Evolutionary conservation across 164 flowering plant genomes (phyloP), one percentile per base, ranked within the genome.

Genomic region (Chimonanthus salicifolius): DNA sequence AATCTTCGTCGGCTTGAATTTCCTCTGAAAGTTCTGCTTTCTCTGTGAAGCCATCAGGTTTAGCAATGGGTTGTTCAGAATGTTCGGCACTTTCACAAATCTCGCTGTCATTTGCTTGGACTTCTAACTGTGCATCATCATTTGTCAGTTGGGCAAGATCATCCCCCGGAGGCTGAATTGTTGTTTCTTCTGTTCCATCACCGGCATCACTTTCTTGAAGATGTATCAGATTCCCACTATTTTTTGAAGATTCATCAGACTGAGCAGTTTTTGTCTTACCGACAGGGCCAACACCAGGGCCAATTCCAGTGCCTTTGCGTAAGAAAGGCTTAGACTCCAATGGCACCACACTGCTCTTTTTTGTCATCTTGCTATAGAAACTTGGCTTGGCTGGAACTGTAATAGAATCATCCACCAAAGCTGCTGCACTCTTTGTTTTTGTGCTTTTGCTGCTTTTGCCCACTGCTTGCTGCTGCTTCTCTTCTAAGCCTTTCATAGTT

Each of bases 261-360:
- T 66, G 78, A 48, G 87, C 49, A 60, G 64, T 62, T 75, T 88
- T 87, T 60, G 71, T 79, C 77, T 86, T 90, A 62, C 63, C 73
- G 63, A 47, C 79, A 33, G 87, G 82, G 74, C 82, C 76, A 63
- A 71, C 80, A 67, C 79, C 81, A 71, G 87, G 77, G 62, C 78
- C 82, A 7, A 74, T 78, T 76, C 87, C 82, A 58, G 92, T 80
- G 44, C 88, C 85, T 80, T 88, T 92, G 49, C 89, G 88, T 18
- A 82, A 80, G 77, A 82, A 85, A 15, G 91, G 87, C 79, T 89
- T 94, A 62, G 96, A 74, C 78, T 92, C 97, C 79, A 92, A 70
- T 2, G 98, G 97, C 64, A 92, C 96, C 72, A 94, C 92, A 82
- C 89, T 89, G 80, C 93, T 85, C 76, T 89, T 94, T 82, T 83